Evolutionary conservation across 306 rosid species (phyloP), one percentile per base, ranked within the genome.

Genomic region (Dryas drummondii): DNA sequence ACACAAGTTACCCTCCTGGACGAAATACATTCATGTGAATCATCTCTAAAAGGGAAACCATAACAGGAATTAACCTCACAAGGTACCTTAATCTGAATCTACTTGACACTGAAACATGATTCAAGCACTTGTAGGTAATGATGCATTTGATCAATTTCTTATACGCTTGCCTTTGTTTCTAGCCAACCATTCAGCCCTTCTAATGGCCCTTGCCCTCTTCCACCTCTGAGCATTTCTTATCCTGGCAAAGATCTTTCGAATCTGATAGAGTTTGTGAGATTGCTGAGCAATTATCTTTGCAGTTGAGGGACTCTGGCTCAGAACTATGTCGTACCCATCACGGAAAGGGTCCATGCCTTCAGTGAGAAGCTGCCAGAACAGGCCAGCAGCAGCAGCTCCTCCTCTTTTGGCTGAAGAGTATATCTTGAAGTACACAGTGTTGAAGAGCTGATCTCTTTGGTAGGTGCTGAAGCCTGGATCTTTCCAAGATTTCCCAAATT

Each of bases 291-390:
- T 93, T 26, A 89, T 56, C 66, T 87, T 87, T 6, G 90, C 96
- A 1, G 97, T 93, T 15, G 97, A 89, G 53, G 94, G 85, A 77
- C 87, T 82, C 71, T 88, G 90, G 42, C 91, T 91, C 42, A 91
- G 86, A 69, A 84, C 74, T 74, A 93, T 68, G 7, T 92, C 98
- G 7, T 93, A 93, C 0, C 97, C 97, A 19, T 93, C 98, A 6
- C 88, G 75, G 56, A 91, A 89, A 5, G 97, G 87, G 76, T 88
- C 90, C 97, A 91, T 89, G 1, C 96, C 97, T 58, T 86, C 86
- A 0, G 94, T 87, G 14, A 91, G 83, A 66, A 93, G 98, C 78
- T 93, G 98, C 98, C 98, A 93, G 82, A 91, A 91, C 47, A 93
- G 54, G 22, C 89, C 91, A 15, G 97, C 98, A 4, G 83, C 88